Evolutionary conservation across 495 filamentous ascomycete genomes (phyloP), one percentile per base, ranked within the genome.

Genomic region (Glutinoglossum americanum): DNA sequence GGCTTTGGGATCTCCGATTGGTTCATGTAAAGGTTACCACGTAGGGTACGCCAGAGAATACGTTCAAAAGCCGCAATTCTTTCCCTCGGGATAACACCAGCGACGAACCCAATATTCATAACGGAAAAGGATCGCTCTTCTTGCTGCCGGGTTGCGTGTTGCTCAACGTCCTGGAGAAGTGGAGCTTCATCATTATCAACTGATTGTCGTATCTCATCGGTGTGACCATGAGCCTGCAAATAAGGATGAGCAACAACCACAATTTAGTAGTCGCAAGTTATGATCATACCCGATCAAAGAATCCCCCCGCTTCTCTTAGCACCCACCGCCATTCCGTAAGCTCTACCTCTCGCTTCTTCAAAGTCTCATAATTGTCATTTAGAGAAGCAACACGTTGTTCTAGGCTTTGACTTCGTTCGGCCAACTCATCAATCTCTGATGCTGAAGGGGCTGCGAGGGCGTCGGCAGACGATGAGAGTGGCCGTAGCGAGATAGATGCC

Each of bases 61-160:
- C 92, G 82, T 70, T 99, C 92, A 65, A 99, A 96, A 33, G 92
- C 84, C 9, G 83, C 89, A 58, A 97, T 92, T 8, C 89, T 82
- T 61, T 96, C 90, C 26, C 89, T 77, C 26, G 86, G 83, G 63
- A 99, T 97, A 55, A 97, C 93, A 69, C 92, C 92, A 55, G 93
- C 83, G n/a, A 99, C 92, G 62, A 99, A 97, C n/a, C 93, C 93
- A 63, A 99, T 97, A 68, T 94, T 94, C 87, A 94, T 93, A 51
- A 87, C 85, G 8, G 85, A 87, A 67, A 96, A 90, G 47, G 87
- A 89, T 63, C 85, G 84, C 65, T 89, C 78, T 28, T 90, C 83
- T 64, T 87, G 86, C 59, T 77, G 72, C 21, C 68, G 68, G 17
- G 67, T 62, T 27, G 60, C 64, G 66, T 87, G 77, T 63, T 92